Conservation (phyloP, 805 yeast species). For the Myxozyma vanderwaltii region DNA sequence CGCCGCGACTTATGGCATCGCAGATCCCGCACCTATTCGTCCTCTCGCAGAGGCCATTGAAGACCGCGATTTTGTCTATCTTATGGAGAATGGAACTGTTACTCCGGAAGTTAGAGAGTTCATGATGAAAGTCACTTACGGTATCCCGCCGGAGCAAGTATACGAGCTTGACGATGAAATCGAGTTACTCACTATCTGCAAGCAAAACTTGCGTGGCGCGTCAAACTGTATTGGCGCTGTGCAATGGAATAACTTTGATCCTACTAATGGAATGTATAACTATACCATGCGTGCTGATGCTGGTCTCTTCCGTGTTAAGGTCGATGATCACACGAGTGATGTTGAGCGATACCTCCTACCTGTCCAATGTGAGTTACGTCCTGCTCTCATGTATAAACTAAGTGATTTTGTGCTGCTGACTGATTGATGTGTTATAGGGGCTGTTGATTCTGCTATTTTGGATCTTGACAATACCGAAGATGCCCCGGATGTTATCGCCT, state of each 20-base stretch:
- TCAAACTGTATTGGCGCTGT: constrained; percentile 43
- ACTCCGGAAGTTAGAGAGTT: constrained; percentile 39
- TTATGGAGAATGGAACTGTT: constrained; percentile 33
- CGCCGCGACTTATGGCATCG: constrained; percentile 41
- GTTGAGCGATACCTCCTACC: constrained; percentile 42
- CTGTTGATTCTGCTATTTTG: constrained; percentile 31
- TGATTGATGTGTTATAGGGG: constrained; percentile 18
- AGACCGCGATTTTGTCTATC: constrained; percentile 37
- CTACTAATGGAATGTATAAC: constrained; percentile 38
- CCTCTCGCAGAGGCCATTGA: constrained; percentile 38
- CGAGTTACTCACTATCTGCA: constrained; percentile 38
- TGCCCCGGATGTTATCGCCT: constrained; percentile 40
- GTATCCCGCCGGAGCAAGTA: constrained; percentile 40
- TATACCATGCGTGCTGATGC: constrained; percentile 44
- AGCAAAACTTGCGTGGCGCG: constrained; percentile 41
- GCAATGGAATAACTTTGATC: constrained; percentile 42
- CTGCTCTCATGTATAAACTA: too few species aligned
- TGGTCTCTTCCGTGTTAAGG: constrained; percentile 39
- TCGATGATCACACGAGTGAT: constrained; percentile 37
- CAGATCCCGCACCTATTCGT: constrained; percentile 37
- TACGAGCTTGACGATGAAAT: constrained; percentile 32
- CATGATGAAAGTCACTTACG: constrained; percentile 39
- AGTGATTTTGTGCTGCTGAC: too few species aligned
- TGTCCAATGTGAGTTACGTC: constrained; percentile 42
- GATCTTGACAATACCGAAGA: constrained; percentile 39